Evolutionary conservation across 2,329 filamentous ascomycete species (phyloP), one percentile per base, ranked within the genome.

Genomic region (Tolypocladium endophyticum): DNA sequence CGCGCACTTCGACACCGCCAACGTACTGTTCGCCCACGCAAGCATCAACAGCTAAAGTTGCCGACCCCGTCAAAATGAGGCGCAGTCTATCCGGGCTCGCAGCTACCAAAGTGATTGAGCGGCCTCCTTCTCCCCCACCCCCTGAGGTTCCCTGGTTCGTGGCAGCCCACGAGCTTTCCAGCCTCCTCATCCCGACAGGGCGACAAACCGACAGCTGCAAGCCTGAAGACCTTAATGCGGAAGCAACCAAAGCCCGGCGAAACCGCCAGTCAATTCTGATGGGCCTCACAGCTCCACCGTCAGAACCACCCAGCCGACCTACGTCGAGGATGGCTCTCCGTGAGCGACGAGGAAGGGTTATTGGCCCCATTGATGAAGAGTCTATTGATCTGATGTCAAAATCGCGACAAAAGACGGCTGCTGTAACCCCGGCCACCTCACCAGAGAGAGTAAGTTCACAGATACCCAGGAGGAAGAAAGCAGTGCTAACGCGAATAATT

Each of bases 11-110:
- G 18, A 81, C 82, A 28, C 71, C 80, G 11, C 87, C 89, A 1
- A 92, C 89, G 1, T 97, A 92, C 73, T 91, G 86, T 2, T 90
- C 92, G 1, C 90, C 92, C 0, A 97, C 93, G 0, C 89, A 93
- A 62, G 89, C 93, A 0, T 97, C 91, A 50, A 85, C 86, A 1
- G 90, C 91, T 30, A 96, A 90, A 72, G 86, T 90, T 14, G 80
- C 89, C 0, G 83, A 88, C 54, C 82, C 87, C 1, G 77, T 85
- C 11, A 88, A 85, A 62, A 77, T 89, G 63, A 81, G 84, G 50
- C 81, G 87, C 35, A 88, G 80, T 63, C 72, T 86, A 35, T 88
- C 87, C 4, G 81, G 80, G 12, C 73, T 84, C 54, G 67, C 67
- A 35, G 69, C 70, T 64, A 57, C 62, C 5, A 64, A 59, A n/a